phyloP scores from a whole-genome alignment of 2,329 filamentous ascomycete species.

The Ophiostoma sp. region DNA sequence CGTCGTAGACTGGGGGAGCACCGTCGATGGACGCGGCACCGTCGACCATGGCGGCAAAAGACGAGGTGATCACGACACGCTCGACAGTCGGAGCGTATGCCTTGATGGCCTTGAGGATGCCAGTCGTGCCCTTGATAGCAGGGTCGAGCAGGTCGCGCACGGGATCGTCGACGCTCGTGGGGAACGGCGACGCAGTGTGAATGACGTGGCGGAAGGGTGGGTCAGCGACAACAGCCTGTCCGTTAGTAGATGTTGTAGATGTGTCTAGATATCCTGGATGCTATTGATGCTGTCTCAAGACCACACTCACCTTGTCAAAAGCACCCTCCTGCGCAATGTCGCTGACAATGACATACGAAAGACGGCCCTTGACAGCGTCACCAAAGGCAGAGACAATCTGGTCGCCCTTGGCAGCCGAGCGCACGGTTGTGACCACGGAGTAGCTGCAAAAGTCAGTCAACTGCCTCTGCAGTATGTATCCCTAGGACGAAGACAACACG shows the following conservation, averaged over 20 bases:
- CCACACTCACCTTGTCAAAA: constrained; percentile 9
- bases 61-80: constrained; percentile 31
- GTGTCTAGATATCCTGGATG: too few relatives aligned
- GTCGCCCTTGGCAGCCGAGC: constrained; percentile 17
- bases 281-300: background rate
- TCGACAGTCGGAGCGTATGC: constrained; percentile 29
- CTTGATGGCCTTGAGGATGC: constrained; percentile 15
- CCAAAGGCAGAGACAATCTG: background rate
- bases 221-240: background rate
- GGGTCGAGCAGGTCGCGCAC: constrained; percentile 15
- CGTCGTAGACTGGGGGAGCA: constrained; percentile 36
- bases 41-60: constrained; percentile 25
- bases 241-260: background rate
- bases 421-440: constrained; percentile 17
- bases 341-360: constrained; percentile 6
- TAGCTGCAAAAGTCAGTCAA: background rate
- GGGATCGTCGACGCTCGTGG: constrained; percentile 5
- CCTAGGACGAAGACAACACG: background rate
- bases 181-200: constrained; percentile 17
- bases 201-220: constrained; percentile 13
- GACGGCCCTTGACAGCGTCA: background rate
- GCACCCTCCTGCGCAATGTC: constrained; percentile 17
- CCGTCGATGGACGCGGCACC: constrained; percentile 29
- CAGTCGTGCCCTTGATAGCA: constrained; percentile 13
- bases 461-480: background rate